Percentiles rank a stretch among this genome's conserved stretches.
Evolutionary conservation across 1,139 yeast genomes (phyloP).

Genomic region (Debaryomycetaceae sp.): DNA sequence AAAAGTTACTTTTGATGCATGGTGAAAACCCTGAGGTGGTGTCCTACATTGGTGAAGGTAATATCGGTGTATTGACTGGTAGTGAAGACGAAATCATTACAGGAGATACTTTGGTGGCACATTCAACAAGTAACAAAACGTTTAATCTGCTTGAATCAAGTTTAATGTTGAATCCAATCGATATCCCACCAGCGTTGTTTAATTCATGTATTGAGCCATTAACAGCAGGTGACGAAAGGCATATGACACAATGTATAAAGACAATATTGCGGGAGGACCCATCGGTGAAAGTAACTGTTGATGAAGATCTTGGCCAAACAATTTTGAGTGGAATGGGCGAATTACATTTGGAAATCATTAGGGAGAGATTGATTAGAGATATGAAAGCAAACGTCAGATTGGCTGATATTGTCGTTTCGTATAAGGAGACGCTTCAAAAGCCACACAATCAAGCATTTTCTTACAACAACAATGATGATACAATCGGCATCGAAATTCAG

Average conservation of each 20-base stretch:
- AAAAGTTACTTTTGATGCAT: conserved; percentile 76
- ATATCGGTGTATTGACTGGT: conserved; percentile 86
- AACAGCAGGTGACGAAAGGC: conserved; percentile 74
- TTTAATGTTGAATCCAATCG: conserved; percentile 69
- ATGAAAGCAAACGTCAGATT: conserved; percentile 78
- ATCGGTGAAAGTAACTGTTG: conserved; percentile 34
- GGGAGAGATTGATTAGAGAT: conserved; percentile 71
- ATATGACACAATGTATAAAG: conserved; percentile 64
- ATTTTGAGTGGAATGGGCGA: conserved; percentile 95
- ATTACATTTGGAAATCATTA: conserved; percentile 83
- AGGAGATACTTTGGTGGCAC: conserved; percentile 82
- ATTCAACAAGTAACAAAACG: conserved; percentile 41
- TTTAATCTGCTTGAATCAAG: conserved; percentile 49
- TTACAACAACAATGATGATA: conserved; percentile 11
- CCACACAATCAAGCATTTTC: conserved; percentile 10
- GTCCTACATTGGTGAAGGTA: conserved; percentile 61
- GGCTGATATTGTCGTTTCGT: conserved; percentile 83
- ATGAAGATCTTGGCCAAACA: conserved; percentile 88
- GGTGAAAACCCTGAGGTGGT: conserved; percentile 84
- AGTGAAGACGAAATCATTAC: conserved; percentile 70
- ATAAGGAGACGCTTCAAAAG: conserved; percentile 64
- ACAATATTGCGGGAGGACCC: conserved; percentile 69
- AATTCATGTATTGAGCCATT: conserved; percentile 81
- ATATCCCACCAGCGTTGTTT: conserved; percentile 90
- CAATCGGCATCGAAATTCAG: conserved; percentile 32